Evolutionary conservation across 345 rosid genomes (phyloP), one percentile per base, ranked within the genome.

Genomic region (Raphanus sativus): DNA sequence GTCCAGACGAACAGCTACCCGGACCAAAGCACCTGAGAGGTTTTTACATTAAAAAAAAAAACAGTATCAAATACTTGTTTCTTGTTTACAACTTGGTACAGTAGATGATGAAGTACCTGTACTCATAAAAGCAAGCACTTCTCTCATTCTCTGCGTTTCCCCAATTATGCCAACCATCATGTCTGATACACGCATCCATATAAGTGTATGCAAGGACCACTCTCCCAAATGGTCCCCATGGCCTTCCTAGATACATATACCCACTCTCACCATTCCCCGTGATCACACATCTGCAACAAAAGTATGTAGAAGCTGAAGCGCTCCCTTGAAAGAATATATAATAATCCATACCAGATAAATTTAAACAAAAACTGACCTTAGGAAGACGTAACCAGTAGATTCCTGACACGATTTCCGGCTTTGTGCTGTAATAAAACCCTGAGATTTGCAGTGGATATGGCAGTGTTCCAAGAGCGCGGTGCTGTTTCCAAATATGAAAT

Each of bases 191-290:
- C 0, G 86, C 86, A 85, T 91, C 99, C 93, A 95, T 87, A 73
- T 83, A 89, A 10, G 93, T 91, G 77, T 87, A 86, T n/a, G 93
- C 96, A 81, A 87, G 86, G 13, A 95, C 93, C 70, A 89, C 99
- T 74, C 98, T 90, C 79, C 97, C 97, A 26, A 96, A 91, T 32
- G 97, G 99, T 82, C 98, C 99, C 99, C 97, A 93, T 68, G 99
- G 99, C 25, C 99, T 88, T 78, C 98, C 99, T 0, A 93, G 97
- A 85, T 89, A 74, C 54, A 69, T 54, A 77, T 90, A 91, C 69
- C 87, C 86, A 50, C 72, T 76, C 55, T 84, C 85, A 73, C 98
- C 96, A 80, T 86, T 90, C 9, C 99, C 99, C 1, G 97, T 89
- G 71, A 96, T 90, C 75, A 90, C 92, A 79, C 98, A 96, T 77